A percentile compares a stretch with the other conserved stretches of the same genome.
Conservation (phyloP, 148 eudicot genomes). For the Spergularia marina region DNA sequence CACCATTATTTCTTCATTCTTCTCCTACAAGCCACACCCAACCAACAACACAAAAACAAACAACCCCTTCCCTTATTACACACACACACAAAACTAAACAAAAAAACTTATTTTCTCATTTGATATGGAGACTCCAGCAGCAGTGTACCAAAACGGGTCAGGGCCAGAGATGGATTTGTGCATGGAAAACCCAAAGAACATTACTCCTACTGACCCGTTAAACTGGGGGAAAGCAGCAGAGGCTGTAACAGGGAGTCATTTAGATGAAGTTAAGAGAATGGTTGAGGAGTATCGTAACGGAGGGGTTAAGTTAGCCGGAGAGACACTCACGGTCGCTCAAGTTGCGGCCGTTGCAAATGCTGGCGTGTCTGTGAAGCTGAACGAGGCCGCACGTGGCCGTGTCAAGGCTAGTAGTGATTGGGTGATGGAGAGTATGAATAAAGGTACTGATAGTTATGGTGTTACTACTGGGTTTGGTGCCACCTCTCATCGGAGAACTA, state of each 20-base stretch:
- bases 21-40: neutral
- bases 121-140: no score
- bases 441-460: slow-evolving; percentile 86
- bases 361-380: slow-evolving; percentile 51
- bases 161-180: slow-evolving; percentile 13
- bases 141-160: slow-evolving; percentile 6
- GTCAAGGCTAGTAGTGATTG: slow-evolving; percentile 88
- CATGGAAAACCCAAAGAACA: neutral
- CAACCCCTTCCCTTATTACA: no score
- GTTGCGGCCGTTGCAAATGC: slow-evolving; percentile 65
- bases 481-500: slow-evolving; percentile 80
- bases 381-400: slow-evolving; percentile 52
- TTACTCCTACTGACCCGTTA: slow-evolving; percentile 42
- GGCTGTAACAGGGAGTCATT: slow-evolving; percentile 56
- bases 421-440: slow-evolving; percentile 85
- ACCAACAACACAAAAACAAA: neutral
- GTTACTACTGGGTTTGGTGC: slow-evolving; percentile 89
- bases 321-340: slow-evolving; percentile 56
- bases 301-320: slow-evolving; percentile 53
- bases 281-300: slow-evolving; percentile 65
- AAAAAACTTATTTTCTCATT: neutral
- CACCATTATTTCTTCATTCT: no score
- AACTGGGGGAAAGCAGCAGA: slow-evolving; percentile 75
- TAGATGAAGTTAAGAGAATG: slow-evolving; percentile 75
- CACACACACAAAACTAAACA: neutral